phyloP scores from a whole-genome alignment of 495 filamentous ascomycete species.

The Usnea hakonensis region DNA sequence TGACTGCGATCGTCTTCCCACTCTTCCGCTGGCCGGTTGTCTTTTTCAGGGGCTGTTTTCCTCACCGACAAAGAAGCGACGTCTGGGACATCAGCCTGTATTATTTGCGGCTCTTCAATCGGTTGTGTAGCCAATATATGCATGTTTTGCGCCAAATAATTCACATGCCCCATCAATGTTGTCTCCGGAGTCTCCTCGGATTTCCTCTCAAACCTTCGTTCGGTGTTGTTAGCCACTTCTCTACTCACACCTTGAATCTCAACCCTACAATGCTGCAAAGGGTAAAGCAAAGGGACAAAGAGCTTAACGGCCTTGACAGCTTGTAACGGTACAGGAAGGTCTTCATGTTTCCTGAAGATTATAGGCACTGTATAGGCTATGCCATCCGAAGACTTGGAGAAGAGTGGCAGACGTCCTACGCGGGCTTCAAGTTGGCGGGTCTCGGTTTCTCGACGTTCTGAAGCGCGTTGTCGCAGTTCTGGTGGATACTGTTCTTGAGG shows the following conservation, averaged over 20 bases:
- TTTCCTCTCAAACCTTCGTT: constrained; percentile 57
- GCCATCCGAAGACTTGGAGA: constrained; percentile 63
- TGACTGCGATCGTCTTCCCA: constrained; percentile 49
- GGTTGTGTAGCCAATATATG: constrained; percentile 55
- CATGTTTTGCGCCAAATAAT: constrained; percentile 70
- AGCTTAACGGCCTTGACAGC: constrained; percentile 57
- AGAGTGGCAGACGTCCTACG: constrained; percentile 60
- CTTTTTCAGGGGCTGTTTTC: constrained; percentile 16
- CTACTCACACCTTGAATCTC: constrained; percentile 55
- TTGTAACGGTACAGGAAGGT: constrained; percentile 57
- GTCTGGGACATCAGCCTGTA: constrained; percentile 20
- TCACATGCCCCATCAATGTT: constrained; percentile 66
- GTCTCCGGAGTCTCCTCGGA: constrained; percentile 48
- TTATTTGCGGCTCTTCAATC: constrained; percentile 26
- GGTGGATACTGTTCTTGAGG: constrained; percentile 33
- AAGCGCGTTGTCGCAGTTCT: constrained; percentile 55
- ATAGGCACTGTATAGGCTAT: constrained; percentile 65
- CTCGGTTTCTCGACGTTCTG: constrained; percentile 55
- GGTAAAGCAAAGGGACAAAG: constrained; percentile 64
- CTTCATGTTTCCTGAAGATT: constrained; percentile 53
- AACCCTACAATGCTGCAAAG: constrained; percentile 60
- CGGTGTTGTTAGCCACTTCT: constrained; percentile 52
- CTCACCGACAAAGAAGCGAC: constrained; percentile 9
- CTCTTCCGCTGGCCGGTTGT: constrained; percentile 1
- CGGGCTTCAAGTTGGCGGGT: constrained; percentile 70